A percentile compares a stretch with the other conserved stretches of the same genome.
Evolutionary conservation across 2,329 filamentous ascomycete species (phyloP).

Genomic region (Pseudogymnoascus sp.): DNA sequence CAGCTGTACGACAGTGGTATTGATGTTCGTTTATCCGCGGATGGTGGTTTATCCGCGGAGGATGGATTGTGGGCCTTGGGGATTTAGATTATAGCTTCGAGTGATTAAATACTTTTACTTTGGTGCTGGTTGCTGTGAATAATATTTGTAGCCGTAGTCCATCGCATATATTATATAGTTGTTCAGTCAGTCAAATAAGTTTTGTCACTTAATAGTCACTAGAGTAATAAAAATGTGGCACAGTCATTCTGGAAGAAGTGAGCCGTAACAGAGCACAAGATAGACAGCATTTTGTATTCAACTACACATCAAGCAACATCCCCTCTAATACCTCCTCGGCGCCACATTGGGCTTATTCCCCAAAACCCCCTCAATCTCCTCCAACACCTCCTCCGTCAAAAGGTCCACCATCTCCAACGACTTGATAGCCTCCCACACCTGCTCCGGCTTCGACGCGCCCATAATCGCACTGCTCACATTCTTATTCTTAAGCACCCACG

Average conservation of each 20-base stretch:
- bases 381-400: constrained; percentile 49
- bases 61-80: too few species aligned
- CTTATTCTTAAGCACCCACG: constrained; percentile 54
- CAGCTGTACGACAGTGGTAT: not conserved
- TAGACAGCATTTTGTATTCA: not conserved
- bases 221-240: not conserved
- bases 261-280: not conserved
- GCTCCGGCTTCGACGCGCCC: constrained; percentile 47
- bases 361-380: constrained; percentile 50
- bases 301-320: not conserved
- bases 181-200: not conserved
- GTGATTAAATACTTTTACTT: not conserved
- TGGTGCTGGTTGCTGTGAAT: not conserved
- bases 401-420: constrained; percentile 44
- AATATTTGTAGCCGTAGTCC: not conserved
- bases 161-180: not conserved
- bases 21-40: too few species aligned
- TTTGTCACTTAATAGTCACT: not conserved
- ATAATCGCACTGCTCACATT: constrained; percentile 54
- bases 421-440: constrained; percentile 51
- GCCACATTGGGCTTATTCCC: constrained; percentile 46
- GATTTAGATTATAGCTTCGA: not conserved
- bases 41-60: too few species aligned
- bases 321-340: constrained; percentile 20
- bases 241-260: not conserved